phyloP scores from a whole-genome alignment of 768 basidiomycete genomes.

The Hygrocybe coccinea region DNA sequence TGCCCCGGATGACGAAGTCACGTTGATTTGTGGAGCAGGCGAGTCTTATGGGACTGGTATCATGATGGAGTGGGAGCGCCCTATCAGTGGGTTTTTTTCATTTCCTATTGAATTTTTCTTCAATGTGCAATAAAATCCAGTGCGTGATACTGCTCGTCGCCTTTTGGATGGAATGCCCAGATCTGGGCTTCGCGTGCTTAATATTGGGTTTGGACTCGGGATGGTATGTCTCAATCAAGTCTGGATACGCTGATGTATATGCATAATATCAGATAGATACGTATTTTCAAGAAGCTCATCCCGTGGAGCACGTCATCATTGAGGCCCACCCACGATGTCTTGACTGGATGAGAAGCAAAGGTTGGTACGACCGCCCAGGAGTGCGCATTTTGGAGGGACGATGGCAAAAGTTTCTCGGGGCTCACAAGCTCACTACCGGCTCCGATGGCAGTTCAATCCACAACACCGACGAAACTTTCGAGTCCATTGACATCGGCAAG shows the following conservation, averaged over 20 bases:
- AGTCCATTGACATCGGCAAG: not conserved
- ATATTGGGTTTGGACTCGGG: slow-evolving; percentile 1
- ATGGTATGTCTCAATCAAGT: not conserved
- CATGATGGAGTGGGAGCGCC: slow-evolving; percentile 4
- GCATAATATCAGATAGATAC: not conserved
- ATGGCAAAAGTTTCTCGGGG: not conserved
- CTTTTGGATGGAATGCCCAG: slow-evolving; percentile 1
- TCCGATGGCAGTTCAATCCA: not conserved
- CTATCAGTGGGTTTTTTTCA: not conserved
- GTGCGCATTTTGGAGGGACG: not conserved
- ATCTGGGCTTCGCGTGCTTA: not conserved
- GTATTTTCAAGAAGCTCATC: slow-evolving; percentile 3
- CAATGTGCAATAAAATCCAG: not conserved
- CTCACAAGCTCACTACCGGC: not conserved
- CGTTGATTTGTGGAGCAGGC: not conserved
- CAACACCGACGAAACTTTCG: not conserved
- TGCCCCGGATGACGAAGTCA: not conserved
- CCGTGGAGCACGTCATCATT: slow-evolving; percentile 1
- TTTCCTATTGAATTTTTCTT: not conserved
- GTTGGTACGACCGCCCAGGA: not conserved
- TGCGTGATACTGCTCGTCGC: not conserved
- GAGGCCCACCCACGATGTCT: not conserved
- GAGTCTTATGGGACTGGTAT: not conserved
- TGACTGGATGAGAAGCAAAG: not conserved
- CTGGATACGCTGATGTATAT: not conserved